Evolutionary conservation across 805 yeast genomes (phyloP), one percentile per base, ranked within the genome.

Genomic region (Suhomyces prunicola): DNA sequence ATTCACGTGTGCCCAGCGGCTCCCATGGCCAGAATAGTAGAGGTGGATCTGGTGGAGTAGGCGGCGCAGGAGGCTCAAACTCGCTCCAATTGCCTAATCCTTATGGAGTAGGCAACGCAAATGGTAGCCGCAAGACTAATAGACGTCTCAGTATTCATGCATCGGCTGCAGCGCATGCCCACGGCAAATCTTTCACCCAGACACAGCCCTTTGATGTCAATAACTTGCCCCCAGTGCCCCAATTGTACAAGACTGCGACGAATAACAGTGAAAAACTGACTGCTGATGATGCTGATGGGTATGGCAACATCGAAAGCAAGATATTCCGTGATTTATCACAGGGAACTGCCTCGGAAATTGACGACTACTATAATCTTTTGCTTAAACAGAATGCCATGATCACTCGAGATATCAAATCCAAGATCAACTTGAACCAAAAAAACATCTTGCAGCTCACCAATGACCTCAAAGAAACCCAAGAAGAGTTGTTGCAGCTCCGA

Each of bases 331-430:
- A 82, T 51, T 65, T 89, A 55, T 72, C 83, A 9, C 80, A 83
- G 56, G 89, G 90, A 1, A 81, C 87, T 6, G 93, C 92, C 2
- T 68, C 82, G 1, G 88, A 85, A 55, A 86, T 89, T 33, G 91
- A 88, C 60, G 83, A 81, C 51, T 87, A 87, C 67, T 83, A 85
- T 54, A 77, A 81, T 17, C 79, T 77, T 50, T 70, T 88, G 57
- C 61, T 68, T 1, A 71, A 74, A 41, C 75, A 86, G 57, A 79
- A 82, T 40, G 64, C 70, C 3, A 65, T 77, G 44, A 80, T 87
- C 40, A 80, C 80, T 17, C 71, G 72, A 24, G 88, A 85, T 54
- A 81, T 87, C 48, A 85, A 85, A 60, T 67, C 67, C 29, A 80
- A 80, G 50, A 80, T 88, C 27, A 78, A 83, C 58, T 81, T 80